Evolutionary conservation across 495 filamentous ascomycete genomes (phyloP), one percentile per base, ranked within the genome.

Genomic region (Penicillium herquei): DNA sequence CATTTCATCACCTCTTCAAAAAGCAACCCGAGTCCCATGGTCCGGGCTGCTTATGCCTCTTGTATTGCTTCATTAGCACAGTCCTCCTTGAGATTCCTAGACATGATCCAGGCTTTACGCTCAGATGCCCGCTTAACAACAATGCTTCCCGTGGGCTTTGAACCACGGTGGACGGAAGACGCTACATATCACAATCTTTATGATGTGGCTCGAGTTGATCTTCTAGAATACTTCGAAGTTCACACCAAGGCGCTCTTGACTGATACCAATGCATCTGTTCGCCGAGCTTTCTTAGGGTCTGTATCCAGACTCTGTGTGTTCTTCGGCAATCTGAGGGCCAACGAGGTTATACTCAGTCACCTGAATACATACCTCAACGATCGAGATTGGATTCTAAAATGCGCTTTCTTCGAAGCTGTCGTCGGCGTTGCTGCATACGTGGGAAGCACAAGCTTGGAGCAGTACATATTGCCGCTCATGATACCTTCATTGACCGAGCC

Each of bases 361-460:
- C 74, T 99, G 18, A 99, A 98, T 65, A 99, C 95, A 0, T 99
- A 99, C 61, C 78, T 99, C 7, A 99, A 99, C 61, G 95, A 97
- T 62, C 83, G 85, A 51, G 92, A 98, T 65, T 99, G 95, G 95
- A 89, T 90, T 67, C 75, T 99, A 18, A 96, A 96, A 68, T 96
- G 90, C 64, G 91, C 95, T 16, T 98, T 98, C 66, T 96, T 99
- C 59, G 90, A 96, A 57, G 90, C 92, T 0, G 92, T 98, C 16
- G 89, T 97, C 16, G 92, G 92, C 9, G 94, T 99, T 51, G 90
- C 92, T 12, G 84, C 89, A 0, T 97, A 96, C 57, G 78, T 98
- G 39, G 95, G 95, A 6, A 89, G 87, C 46, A 87, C 83, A 12
- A 92, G 87, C 52, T 70, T 98, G 49, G 95, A 99, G 70, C 93